phyloP scores from a whole-genome alignment of 805 yeast genomes.

The Candida sphagnicola region DNA sequence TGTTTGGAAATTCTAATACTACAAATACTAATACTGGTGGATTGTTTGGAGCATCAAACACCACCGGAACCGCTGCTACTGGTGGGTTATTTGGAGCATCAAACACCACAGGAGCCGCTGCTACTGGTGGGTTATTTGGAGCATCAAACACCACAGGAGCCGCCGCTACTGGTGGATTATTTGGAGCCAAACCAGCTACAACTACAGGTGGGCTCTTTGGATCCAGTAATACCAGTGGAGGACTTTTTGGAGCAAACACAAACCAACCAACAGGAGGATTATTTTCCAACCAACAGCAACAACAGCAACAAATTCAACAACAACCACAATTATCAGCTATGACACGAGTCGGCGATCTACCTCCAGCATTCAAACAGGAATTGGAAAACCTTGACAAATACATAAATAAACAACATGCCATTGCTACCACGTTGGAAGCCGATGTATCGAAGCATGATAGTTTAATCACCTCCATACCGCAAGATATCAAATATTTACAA shows the following conservation, averaged over 20 bases:
- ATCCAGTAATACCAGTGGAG: slow-evolving; percentile 13
- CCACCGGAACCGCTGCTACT: slow-evolving; percentile 5
- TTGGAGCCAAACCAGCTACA: slow-evolving; percentile 11
- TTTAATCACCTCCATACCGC: slow-evolving; percentile 66
- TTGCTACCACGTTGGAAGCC: slow-evolving; percentile 63
- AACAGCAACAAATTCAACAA: slow-evolving; percentile 35
- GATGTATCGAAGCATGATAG: slow-evolving; percentile 60
- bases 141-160: neutral
- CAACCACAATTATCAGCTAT: slow-evolving; percentile 58
- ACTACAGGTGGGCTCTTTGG: slow-evolving; percentile 21
- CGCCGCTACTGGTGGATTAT: slow-evolving; percentile 16
- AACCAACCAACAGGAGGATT: slow-evolving; percentile 18
- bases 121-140: slow-evolving; percentile 22
- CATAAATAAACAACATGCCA: slow-evolving; percentile 68
- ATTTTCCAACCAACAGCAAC: slow-evolving; percentile 15
- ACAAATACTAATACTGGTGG: slow-evolving; percentile 13
- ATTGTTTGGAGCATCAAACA: slow-evolving; percentile 18
- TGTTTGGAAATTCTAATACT: slow-evolving; percentile 13
- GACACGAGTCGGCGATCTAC: slow-evolving; percentile 72
- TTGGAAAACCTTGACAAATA: slow-evolving; percentile 67
- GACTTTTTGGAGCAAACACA: slow-evolving; percentile 19
- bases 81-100: slow-evolving; percentile 21
- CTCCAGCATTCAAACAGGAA: slow-evolving; percentile 65
- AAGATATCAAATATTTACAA: slow-evolving; percentile 62
- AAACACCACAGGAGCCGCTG: slow-evolving; percentile 9